Evolutionary conservation across 768 basidiomycete species (phyloP), one percentile per base, ranked within the genome.

Genomic region (Fibroporia radiculosa): DNA sequence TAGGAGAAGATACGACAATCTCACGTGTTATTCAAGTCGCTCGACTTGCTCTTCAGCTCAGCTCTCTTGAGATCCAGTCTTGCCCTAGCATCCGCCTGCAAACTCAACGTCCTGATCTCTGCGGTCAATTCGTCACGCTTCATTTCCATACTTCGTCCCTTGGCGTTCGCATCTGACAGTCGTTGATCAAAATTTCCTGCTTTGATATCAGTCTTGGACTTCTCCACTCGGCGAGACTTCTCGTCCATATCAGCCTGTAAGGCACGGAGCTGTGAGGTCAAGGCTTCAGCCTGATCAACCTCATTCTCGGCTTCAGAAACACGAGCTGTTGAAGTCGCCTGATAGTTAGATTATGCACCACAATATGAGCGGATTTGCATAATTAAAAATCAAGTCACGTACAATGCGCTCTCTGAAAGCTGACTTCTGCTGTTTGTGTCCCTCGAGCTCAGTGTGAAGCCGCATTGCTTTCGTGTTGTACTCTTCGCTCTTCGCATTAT

Each of bases 31-130:
- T 75, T 68, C 12, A 92, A 70, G 31, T 92, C 87, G 13, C 66
- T 67, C 35, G 68, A 66, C 64, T 86, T 88, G 44, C 65, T 71
- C 59, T 72, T 77, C 34, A 81, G 60, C 51, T 93, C 88, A 1
- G 67, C 68, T 48, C 80, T 70, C 57, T 89, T 86, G 49, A 95
- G 56, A 31, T 84, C 78, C 42, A 97, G 61, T 54, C 78, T 83
- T 2, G 93, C 90, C 34, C 95, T 70, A 1, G 78, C 69, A 43
- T 93, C 86, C 0, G 88, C 83, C 59, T 97, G 92, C 35, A 77
- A 55, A 53, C 79, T 90, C 53, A 96, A 63, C 1, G 70, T 65
- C 25, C 77, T 71, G 32, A 93, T 70, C 49, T 96, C 93, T 0
- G 62, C 52, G 44, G 82, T 87, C 48, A 95, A 65, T 16, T 61